phyloP scores from a whole-genome alignment of 2,329 filamentous ascomycete genomes.

The Phialophora chinensis region DNA sequence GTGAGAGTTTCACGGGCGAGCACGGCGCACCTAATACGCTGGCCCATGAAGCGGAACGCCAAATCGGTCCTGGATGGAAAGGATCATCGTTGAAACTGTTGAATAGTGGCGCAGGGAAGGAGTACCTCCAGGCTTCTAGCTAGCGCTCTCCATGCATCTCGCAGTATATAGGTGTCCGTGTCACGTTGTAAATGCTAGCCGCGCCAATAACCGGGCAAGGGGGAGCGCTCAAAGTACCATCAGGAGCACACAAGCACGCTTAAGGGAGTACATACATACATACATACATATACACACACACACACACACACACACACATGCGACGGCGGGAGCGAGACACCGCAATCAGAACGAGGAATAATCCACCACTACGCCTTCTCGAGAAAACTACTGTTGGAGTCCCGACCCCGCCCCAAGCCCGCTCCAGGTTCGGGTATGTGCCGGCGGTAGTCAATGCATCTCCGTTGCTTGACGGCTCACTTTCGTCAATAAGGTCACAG shows the following conservation, averaged over 20 bases:
- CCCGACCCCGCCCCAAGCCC: neutral
- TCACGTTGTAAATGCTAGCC: neutral
- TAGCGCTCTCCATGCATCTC: neutral
- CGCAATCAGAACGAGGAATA: neutral
- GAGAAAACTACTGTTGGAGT: neutral
- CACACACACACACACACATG: neutral
- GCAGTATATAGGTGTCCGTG: neutral
- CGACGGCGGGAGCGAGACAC: neutral
- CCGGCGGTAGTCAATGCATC: neutral
- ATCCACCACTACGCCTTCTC: neutral
- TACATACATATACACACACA: neutral
- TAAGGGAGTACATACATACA: neutral
- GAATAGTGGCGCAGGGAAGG: slow-evolving; percentile 15
- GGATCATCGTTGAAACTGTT: slow-evolving; percentile 12
- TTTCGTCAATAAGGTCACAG: neutral
- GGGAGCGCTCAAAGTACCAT: neutral
- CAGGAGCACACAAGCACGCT: neutral
- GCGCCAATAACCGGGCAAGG: neutral
- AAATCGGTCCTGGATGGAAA: slow-evolving; percentile 21
- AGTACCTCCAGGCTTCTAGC: slow-evolving; percentile 16
- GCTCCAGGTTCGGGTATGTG: neutral
- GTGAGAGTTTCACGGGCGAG: slow-evolving; percentile 17
- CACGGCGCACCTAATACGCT: slow-evolving; percentile 13
- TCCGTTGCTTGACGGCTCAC: neutral
- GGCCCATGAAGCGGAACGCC: slow-evolving; percentile 17